phyloP scores from a whole-genome alignment of 768 basidiomycete species.

The Rhizopogon sp. region DNA sequence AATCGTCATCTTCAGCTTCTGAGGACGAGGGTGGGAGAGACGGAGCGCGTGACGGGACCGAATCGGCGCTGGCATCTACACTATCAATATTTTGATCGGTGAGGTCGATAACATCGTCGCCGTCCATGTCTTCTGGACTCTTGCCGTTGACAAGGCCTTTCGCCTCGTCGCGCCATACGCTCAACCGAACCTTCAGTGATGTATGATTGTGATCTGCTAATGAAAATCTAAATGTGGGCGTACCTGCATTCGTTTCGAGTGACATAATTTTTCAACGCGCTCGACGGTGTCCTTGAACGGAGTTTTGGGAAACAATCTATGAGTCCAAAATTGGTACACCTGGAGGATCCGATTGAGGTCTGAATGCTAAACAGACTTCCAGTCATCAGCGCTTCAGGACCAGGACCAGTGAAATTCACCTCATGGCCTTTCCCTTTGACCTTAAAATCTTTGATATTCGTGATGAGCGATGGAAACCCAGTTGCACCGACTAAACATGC shows the following conservation, averaged over 20 bases:
- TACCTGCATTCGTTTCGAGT: slow-evolving; percentile 83
- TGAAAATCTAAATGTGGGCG: slow-evolving; percentile 12
- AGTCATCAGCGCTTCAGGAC: neutral
- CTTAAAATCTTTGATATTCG: slow-evolving; percentile 72
- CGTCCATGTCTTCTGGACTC: slow-evolving; percentile 12
- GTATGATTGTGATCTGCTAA: slow-evolving; percentile 3
- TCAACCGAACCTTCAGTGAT: slow-evolving; percentile 51
- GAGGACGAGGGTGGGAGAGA: slow-evolving; percentile 36
- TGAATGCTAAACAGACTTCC: slow-evolving; percentile 41
- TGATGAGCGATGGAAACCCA: slow-evolving; percentile 79
- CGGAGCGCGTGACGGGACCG: slow-evolving; percentile 34
- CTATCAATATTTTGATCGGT: slow-evolving; percentile 22
- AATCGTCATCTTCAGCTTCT: slow-evolving; percentile 39
- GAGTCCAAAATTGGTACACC: slow-evolving; percentile 93
- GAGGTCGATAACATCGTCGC: slow-evolving; percentile 26
- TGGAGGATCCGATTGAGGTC: slow-evolving; percentile 80
- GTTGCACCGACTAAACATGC: slow-evolving; percentile 61
- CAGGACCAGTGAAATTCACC: slow-evolving; percentile 35
- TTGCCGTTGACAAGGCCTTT: slow-evolving; percentile 36
- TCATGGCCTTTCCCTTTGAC: slow-evolving; percentile 90
- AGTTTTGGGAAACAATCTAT: slow-evolving; percentile 85
- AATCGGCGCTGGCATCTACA: slow-evolving; percentile 21
- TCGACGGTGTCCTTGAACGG: slow-evolving; percentile 84
- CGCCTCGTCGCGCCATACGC: slow-evolving; percentile 76
- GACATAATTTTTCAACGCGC: slow-evolving; percentile 85